These are phyloP conservation scores for Bretschneidera sinensis DNA, from an alignment of 345 rosid genomes.

Conservation along the genomic window DNA sequence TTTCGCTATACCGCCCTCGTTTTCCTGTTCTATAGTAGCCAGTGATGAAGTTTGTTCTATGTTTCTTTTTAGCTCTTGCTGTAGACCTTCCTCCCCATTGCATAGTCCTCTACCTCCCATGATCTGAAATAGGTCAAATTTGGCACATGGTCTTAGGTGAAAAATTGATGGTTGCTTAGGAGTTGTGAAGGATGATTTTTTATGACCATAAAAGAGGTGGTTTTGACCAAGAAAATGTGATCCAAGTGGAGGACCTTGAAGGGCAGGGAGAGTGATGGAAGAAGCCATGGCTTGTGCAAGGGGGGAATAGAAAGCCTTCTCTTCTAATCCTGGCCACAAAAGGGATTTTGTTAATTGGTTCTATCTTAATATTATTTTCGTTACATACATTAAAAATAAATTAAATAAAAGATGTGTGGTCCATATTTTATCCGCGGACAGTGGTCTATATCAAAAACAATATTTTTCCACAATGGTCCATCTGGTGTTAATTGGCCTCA, in stretches of 20 bases:
- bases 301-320: not conserved
- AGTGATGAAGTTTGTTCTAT: constrained; percentile 22
- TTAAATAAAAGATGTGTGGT: too few relatives aligned
- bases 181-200: constrained; percentile 23
- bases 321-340: constrained; percentile 26
- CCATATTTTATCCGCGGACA: too few relatives aligned
- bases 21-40: constrained; percentile 9
- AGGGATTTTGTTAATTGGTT: constrained; percentile 13
- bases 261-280: constrained; percentile 46
- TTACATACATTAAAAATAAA: too few relatives aligned
- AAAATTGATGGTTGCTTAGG: constrained; percentile 24
- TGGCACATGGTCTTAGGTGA: constrained; percentile 34
- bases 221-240: constrained; percentile 47
- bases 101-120: constrained; percentile 90
- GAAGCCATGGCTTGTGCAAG: constrained; percentile 35
- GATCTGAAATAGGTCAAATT: constrained; percentile 56
- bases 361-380: not conserved
- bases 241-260: constrained; percentile 28
- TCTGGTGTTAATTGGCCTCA: too few relatives aligned
- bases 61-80: constrained; percentile 55
- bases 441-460: too few relatives aligned
- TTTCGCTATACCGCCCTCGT: constrained; percentile 5
- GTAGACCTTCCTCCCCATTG: constrained; percentile 70
- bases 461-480: too few relatives aligned
- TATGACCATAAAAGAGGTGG: constrained; percentile 18